Conservation (phyloP, 257 asterid genomes). For the Mentha longifolia region DNA sequence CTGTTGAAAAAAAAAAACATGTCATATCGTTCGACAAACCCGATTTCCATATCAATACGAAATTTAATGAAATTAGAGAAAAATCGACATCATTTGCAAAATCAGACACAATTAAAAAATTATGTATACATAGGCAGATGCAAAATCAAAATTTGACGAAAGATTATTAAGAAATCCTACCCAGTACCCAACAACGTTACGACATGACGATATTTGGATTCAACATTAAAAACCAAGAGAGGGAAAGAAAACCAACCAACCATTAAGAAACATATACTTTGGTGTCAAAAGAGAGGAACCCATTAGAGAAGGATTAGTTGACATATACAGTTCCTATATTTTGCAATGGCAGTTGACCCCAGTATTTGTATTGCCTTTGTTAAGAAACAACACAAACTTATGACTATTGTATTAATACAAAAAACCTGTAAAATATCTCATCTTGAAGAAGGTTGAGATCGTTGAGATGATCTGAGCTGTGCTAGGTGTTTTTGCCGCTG, state of each 20-base stretch:
- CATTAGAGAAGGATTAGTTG: neutral
- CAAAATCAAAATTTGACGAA: too few species aligned
- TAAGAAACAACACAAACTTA: neutral
- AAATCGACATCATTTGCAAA: too few species aligned
- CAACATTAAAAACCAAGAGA: too few species aligned
- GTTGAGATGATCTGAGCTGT: slow-evolving; percentile 48
- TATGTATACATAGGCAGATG: too few species aligned
- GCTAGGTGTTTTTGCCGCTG: slow-evolving; percentile 67
- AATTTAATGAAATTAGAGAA: too few species aligned
- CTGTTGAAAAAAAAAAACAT: too few species aligned
- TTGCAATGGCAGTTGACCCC: neutral
- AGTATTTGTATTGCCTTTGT: neutral
- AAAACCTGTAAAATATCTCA: slow-evolving; percentile 33
- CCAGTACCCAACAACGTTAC: too few species aligned
- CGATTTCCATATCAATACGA: too few species aligned
- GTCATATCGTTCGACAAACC: too few species aligned
- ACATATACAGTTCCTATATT: neutral
- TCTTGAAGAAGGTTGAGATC: slow-evolving; percentile 38
- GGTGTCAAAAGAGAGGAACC: neutral
- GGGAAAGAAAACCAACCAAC: neutral
- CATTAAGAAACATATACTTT: neutral
- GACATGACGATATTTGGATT: too few species aligned
- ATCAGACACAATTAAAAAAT: too few species aligned
- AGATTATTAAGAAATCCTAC: too few species aligned
- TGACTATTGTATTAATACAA: slow-evolving; percentile 13